Conservation (phyloP, 164 flowering plant genomes). For the Dillenia suffruticosa region DNA sequence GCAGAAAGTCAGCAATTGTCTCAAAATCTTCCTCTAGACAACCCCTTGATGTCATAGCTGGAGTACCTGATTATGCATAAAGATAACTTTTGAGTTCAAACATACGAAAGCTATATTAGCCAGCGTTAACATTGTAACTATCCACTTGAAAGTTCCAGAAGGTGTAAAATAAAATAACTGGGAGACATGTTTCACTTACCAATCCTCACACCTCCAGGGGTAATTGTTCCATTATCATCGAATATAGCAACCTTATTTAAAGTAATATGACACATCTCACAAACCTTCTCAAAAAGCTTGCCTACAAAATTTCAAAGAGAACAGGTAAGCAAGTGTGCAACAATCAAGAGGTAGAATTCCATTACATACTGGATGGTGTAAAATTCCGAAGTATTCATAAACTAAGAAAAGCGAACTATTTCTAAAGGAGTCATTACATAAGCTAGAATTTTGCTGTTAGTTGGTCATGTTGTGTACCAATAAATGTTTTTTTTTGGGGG, state of each 20-base stretch:
- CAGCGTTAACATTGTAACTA: no score
- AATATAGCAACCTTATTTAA: slow-evolving; percentile 45
- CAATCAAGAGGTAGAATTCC: no score
- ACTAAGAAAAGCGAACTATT: no score
- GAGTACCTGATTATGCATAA: slow-evolving; percentile 18
- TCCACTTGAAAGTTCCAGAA: neutral
- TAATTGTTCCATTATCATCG: slow-evolving; percentile 41
- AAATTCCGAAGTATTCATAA: no score
- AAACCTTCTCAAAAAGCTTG: slow-evolving; percentile 43
- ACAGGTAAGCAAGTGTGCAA: no score
- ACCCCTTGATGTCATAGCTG: slow-evolving; percentile 39
- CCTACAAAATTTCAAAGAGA: slow-evolving; percentile 17
- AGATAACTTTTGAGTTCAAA: neutral
- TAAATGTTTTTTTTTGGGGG: no score
- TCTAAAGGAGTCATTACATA: no score
- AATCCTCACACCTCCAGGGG: slow-evolving; percentile 50
- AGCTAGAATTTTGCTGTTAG: no score
- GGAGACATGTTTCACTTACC: slow-evolving; percentile 23
- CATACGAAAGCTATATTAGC: neutral
- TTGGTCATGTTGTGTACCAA: no score
- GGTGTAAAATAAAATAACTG: neutral
- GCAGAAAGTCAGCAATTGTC: slow-evolving; percentile 27
- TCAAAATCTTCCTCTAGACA: slow-evolving; percentile 36
- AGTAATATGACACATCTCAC: slow-evolving; percentile 47
- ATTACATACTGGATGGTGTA: no score